Percentiles rank a stretch among this genome's conserved stretches.
Evolutionary conservation across 1,139 yeast genomes (phyloP).

Genomic region (Yamadazyma taylorii): DNA sequence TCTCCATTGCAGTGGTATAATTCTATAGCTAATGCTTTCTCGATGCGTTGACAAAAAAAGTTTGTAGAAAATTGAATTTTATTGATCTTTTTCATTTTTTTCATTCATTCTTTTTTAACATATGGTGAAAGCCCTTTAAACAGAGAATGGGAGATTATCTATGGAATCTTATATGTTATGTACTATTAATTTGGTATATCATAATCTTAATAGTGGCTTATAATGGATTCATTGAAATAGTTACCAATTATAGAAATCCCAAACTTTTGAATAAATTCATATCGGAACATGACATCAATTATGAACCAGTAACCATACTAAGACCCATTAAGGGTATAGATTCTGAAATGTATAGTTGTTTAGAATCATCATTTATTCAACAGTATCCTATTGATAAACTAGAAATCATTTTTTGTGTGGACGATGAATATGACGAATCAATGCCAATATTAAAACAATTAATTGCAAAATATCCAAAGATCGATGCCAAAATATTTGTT

Average conservation of each 20-base stretch:
- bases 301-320: conserved; percentile 74
- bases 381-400: conserved; percentile 57
- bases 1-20: no score
- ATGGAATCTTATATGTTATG: conserved; percentile 10
- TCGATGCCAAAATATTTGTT: conserved; percentile 60
- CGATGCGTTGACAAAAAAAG: conserved; percentile 1
- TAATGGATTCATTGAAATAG: conserved; percentile 49
- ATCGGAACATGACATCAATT: no score
- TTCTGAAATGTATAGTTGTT: conserved; percentile 67
- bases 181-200: conserved; percentile 41
- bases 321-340: conserved; percentile 87
- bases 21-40: no score
- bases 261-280: conserved; percentile 20
- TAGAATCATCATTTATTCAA: conserved; percentile 69
- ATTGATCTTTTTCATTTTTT: no score
- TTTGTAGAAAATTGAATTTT: no score
- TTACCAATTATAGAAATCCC: conserved; percentile 33
- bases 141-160: neutral
- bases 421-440: conserved; percentile 62
- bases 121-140: no score
- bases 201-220: conserved; percentile 45
- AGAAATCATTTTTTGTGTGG: conserved; percentile 78
- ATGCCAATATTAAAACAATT: conserved; percentile 55
- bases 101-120: no score
- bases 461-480: conserved; percentile 52